A percentile compares a stretch with the other conserved stretches of the same genome.
Conservation (phyloP, 495 filamentous ascomycete genomes). For the Talaromyces borbonicus region DNA sequence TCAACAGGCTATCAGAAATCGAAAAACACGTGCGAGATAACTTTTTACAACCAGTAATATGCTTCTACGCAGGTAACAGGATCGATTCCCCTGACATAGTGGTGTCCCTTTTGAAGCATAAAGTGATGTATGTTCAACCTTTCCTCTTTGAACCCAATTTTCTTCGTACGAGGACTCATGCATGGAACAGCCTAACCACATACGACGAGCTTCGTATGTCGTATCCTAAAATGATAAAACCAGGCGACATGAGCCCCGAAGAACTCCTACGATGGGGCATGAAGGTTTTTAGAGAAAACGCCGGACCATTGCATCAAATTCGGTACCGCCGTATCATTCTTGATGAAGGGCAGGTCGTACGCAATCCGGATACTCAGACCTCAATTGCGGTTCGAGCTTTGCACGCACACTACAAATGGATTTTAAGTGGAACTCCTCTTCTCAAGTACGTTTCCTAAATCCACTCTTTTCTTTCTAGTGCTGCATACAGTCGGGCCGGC, state of each 20-base stretch:
- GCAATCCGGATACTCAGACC: conserved; percentile 40
- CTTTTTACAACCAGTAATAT: conserved; percentile 10
- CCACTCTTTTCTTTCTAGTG: conserved; percentile 13
- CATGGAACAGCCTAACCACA: conserved; percentile 28
- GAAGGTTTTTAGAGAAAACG: conserved; percentile 18
- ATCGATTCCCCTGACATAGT: conserved; percentile 8
- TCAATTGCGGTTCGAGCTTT: conserved; percentile 46
- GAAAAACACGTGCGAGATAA: conserved; percentile 21
- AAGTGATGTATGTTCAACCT: conserved; percentile 18
- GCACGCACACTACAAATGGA: conserved; percentile 45
- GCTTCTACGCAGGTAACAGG: conserved; percentile 9
- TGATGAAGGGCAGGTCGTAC: conserved; percentile 52
- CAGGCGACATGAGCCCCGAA: conserved; percentile 15
- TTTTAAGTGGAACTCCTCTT: conserved; percentile 53
- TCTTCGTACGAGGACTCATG: not conserved
- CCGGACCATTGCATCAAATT: conserved; percentile 37
- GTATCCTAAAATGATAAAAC: conserved; percentile 31
- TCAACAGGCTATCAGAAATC: conserved; percentile 26
- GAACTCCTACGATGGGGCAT: conserved; percentile 29
- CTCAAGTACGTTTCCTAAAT: conserved; percentile 30
- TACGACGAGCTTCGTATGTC: conserved; percentile 44
- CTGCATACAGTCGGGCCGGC: no score
- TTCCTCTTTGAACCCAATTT: not conserved
- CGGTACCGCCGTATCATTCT: conserved; percentile 47
- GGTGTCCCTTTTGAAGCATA: conserved; percentile 10